A percentile compares a stretch with the other conserved stretches of the same genome.
Conservation (phyloP, 768 basidiomycete genomes). For the Suillus americanus region DNA sequence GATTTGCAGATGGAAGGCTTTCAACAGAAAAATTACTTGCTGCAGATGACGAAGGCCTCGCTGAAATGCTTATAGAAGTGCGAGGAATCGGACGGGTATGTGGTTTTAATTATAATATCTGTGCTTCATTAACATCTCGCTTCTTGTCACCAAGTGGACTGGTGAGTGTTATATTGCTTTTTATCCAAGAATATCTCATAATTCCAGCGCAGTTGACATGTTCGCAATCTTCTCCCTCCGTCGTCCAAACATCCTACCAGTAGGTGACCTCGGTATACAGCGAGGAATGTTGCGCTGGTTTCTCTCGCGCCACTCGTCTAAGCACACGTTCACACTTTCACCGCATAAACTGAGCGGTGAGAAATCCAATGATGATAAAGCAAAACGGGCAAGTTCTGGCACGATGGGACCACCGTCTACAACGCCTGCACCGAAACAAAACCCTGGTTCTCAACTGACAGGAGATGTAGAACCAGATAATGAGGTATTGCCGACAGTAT, state of each 20-base stretch:
- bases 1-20: conserved; percentile 80
- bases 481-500: conserved; percentile 36
- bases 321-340: conserved; percentile 46
- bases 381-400: neutral
- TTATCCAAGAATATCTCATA: conserved; percentile 7
- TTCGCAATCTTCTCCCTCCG: conserved; percentile 87
- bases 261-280: conserved; percentile 85
- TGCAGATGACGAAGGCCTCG: conserved; percentile 75
- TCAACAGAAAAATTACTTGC: conserved; percentile 68
- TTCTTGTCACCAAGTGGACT: conserved; percentile 50
- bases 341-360: conserved; percentile 44
- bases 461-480: conserved; percentile 12
- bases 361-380: conserved; percentile 8
- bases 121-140: conserved; percentile 8
- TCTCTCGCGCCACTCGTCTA: conserved; percentile 57
- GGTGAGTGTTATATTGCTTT: conserved; percentile 36
- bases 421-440: conserved; percentile 6
- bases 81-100: conserved; percentile 75
- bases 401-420: conserved; percentile 1
- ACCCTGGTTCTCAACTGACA: neutral
- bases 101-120: conserved; percentile 3
- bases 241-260: conserved; percentile 77
- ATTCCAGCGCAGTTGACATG: conserved; percentile 69
- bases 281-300: conserved; percentile 70
- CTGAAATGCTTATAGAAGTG: conserved; percentile 72